phyloP scores from a whole-genome alignment of 768 basidiomycete species.

The Mycena rebaudengoi region DNA sequence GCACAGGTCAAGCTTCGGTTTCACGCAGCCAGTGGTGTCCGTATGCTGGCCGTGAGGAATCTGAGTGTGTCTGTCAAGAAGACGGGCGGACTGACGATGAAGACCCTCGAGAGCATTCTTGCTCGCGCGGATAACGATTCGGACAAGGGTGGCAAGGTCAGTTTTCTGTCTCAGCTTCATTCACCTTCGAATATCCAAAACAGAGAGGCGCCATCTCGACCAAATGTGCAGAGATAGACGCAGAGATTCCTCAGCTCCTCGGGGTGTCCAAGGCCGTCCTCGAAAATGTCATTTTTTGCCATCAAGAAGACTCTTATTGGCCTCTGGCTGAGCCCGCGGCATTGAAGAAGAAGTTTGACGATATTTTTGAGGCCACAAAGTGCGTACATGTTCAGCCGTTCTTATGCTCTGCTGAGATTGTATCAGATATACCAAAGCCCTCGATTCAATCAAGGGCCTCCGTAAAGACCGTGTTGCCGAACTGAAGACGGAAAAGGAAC shows the following conservation, averaged over 20 bases:
- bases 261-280: constrained; percentile 98
- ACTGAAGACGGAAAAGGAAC: constrained; percentile 92
- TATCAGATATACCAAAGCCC: constrained; percentile 91
- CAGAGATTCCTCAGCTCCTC: constrained; percentile 90
- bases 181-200: neutral
- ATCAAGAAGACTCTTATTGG: constrained; percentile 99
- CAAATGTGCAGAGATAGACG: constrained; percentile 96
- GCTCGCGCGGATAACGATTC: constrained; percentile 71
- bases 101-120: constrained; percentile 94
- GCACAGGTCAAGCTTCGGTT: constrained; percentile 98
- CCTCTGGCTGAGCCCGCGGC: constrained; percentile 90
- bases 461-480: constrained; percentile 92
- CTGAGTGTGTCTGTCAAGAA: constrained; percentile 95
- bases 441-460: constrained; percentile 89
- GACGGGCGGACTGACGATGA: constrained; percentile 89
- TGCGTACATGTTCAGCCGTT: constrained; percentile 37
- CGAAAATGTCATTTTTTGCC: constrained; percentile 99
- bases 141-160: constrained; percentile 81
- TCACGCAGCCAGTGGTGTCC: constrained; percentile 84
- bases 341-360: constrained; percentile 99
- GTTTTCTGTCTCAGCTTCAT: constrained; percentile 36
- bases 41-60: constrained; percentile 92
- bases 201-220: constrained; percentile 93
- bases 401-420: constrained; percentile 5
- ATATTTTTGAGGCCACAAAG: constrained; percentile 99